Conservation (phyloP, 257 asterid species). For the Plantago ovata region DNA sequence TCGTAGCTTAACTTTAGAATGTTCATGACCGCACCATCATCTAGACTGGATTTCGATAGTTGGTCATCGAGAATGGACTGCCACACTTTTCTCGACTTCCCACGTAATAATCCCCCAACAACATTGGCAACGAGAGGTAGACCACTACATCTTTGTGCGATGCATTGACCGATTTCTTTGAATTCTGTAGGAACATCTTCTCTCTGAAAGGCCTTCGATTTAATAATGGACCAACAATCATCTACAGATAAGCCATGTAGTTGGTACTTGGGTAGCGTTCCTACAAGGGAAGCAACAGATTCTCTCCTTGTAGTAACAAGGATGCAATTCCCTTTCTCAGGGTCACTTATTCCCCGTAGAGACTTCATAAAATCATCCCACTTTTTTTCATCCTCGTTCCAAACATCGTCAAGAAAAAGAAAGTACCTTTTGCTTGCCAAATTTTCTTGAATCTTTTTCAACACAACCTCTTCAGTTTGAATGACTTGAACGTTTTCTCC, state of each 20-base stretch:
- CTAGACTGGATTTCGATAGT: no score
- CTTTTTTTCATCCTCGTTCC: background rate
- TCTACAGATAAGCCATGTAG: slow-evolving; percentile 17
- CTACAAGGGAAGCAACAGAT: slow-evolving; percentile 15
- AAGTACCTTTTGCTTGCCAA: background rate
- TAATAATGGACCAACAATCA: slow-evolving; percentile 26
- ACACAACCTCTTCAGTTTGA: slow-evolving; percentile 3
- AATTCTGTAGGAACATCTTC: background rate
- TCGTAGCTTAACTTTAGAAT: no score
- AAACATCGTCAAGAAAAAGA: background rate
- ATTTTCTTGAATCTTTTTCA: slow-evolving; percentile 10
- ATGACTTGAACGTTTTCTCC: slow-evolving; percentile 17
- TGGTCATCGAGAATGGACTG: background rate
- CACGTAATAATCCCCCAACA: slow-evolving; percentile 27
- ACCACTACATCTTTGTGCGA: slow-evolving; percentile 30
- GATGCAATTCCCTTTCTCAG: background rate
- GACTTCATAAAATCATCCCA: background rate
- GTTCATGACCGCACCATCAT: no score
- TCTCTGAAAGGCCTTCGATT: background rate
- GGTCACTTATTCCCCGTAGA: background rate
- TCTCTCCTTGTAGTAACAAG: background rate
- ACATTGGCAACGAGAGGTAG: slow-evolving; percentile 32
- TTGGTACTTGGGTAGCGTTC: background rate
- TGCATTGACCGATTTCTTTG: slow-evolving; percentile 17
- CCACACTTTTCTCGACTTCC: slow-evolving; percentile 21